These are phyloP conservation scores for Phytophthora parvispora DNA, from an alignment of 352 stramenopile species.

Conservation along the genomic window DNA sequence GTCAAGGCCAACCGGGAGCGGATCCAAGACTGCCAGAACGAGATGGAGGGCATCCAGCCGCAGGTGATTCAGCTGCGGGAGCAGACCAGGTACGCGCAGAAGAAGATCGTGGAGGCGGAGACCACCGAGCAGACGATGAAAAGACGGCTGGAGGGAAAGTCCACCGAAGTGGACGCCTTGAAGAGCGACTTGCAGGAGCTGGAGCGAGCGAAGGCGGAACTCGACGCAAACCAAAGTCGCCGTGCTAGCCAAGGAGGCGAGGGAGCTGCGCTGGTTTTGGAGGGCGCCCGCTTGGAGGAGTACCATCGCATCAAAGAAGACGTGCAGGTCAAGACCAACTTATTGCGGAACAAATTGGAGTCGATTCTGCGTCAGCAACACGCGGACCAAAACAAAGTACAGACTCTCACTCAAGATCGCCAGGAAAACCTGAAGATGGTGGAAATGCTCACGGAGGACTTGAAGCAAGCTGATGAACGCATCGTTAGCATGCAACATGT, in stretches of 20 bases:
- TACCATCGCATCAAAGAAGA: slow-evolving; percentile 89
- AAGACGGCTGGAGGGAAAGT: slow-evolving; percentile 87
- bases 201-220: slow-evolving; percentile 59
- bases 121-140: slow-evolving; percentile 63
- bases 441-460: slow-evolving; percentile 69
- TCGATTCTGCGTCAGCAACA: slow-evolving; percentile 74
- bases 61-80: slow-evolving; percentile 90
- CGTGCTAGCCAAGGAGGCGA: slow-evolving; percentile 48
- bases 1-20: slow-evolving; percentile 72
- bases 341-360: slow-evolving; percentile 76
- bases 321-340: slow-evolving; percentile 75
- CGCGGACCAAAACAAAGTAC: slow-evolving; percentile 77
- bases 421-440: slow-evolving; percentile 79
- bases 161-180: slow-evolving; percentile 86
- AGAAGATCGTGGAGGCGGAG: slow-evolving; percentile 71
- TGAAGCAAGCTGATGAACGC: slow-evolving; percentile 69
- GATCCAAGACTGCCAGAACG: slow-evolving; percentile 81
- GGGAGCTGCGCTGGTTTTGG: slow-evolving; percentile 60
- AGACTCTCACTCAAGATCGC: slow-evolving; percentile 76
- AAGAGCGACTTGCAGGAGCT: slow-evolving; percentile 76
- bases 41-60: slow-evolving; percentile 88
- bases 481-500: slow-evolving; percentile 80
- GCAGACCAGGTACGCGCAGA: slow-evolving; percentile 86
- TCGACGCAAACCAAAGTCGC: slow-evolving; percentile 57
- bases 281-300: slow-evolving; percentile 77